Evolutionary conservation across 495 filamentous ascomycete genomes (phyloP).

Genomic region (Pyrenopolyporus hunteri): DNA sequence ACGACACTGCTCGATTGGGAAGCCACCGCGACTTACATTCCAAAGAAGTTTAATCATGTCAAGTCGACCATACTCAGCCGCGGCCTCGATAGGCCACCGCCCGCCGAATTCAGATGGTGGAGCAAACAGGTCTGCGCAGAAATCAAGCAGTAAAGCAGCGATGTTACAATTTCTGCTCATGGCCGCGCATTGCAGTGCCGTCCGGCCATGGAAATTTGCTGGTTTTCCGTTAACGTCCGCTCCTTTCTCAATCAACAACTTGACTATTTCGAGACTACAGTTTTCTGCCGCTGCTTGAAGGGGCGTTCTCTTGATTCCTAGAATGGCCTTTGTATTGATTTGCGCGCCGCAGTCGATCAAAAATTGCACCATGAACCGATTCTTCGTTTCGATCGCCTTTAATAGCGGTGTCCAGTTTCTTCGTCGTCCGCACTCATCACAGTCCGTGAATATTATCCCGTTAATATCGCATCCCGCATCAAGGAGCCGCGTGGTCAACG

Average conservation of each 20-base stretch:
- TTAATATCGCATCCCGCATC: background rate
- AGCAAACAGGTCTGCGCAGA: background rate
- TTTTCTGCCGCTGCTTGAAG: slow-evolving; percentile 40
- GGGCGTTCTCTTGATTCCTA: slow-evolving; percentile 26
- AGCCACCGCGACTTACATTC: slow-evolving; percentile 6
- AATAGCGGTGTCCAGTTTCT: slow-evolving; percentile 9
- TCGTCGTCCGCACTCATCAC: background rate
- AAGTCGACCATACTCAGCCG: slow-evolving; percentile 26
- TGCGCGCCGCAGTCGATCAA: slow-evolving; percentile 44
- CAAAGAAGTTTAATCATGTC: slow-evolving; percentile 33
- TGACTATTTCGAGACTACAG: slow-evolving; percentile 31
- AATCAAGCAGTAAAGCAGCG: slow-evolving; percentile 10
- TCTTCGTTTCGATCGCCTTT: slow-evolving; percentile 16
- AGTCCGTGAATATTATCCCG: background rate
- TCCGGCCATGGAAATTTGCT: background rate
- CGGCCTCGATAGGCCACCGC: slow-evolving; percentile 27
- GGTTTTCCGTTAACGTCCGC: slow-evolving; percentile 18
- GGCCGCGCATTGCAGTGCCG: slow-evolving; percentile 25
- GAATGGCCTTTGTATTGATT: slow-evolving; percentile 23
- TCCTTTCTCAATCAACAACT: slow-evolving; percentile 14
- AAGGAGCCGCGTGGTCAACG: background rate
- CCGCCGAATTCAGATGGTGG: background rate
- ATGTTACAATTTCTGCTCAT: slow-evolving; percentile 14
- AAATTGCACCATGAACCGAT: slow-evolving; percentile 33
- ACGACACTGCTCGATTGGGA: slow-evolving; percentile 14